Evolutionary conservation across 1,284 basidiomycete species (phyloP).

Genomic region (Cutaneotrichosporon sp.): DNA sequence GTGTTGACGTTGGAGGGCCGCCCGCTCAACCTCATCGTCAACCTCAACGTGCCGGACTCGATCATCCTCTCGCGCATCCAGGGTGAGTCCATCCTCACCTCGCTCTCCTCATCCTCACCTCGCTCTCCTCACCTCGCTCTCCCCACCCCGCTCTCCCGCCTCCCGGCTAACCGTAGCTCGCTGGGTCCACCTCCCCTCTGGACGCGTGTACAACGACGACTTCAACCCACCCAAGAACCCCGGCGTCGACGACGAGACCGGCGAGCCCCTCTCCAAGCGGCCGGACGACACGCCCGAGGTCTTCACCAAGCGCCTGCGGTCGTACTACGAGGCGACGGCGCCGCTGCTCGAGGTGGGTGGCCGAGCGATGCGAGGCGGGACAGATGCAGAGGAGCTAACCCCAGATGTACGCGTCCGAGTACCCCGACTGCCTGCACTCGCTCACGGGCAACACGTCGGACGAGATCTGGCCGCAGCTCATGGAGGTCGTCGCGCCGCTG

Average conservation of each 20-base stretch:
- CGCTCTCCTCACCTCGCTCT: conserved; percentile 56
- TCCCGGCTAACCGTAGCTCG: conserved; percentile 60
- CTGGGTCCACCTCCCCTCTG: conserved; percentile 91
- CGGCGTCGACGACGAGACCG: conserved; percentile 89
- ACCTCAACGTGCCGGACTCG: conserved; percentile 87
- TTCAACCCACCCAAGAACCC: conserved; percentile 86
- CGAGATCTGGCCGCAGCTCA: conserved; percentile 59
- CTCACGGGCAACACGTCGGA: conserved; percentile 83
- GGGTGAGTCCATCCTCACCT: conserved; percentile 47
- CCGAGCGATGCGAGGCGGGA: too few relatives aligned
- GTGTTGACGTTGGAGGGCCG: conserved; percentile 50
- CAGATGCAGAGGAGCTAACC: too few relatives aligned
- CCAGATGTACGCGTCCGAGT: conserved; percentile 66
- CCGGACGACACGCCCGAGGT: conserved; percentile 90
- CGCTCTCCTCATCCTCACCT: background rate
- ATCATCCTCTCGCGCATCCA: conserved; percentile 88
- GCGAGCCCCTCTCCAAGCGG: conserved; percentile 82
- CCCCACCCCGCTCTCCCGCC: conserved; percentile 92
- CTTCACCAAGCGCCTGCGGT: conserved; percentile 74
- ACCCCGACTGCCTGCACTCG: conserved; percentile 65
- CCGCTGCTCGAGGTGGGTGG: conserved; percentile 65
- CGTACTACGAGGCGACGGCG: conserved; percentile 85
- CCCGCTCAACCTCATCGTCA: conserved; percentile 80
- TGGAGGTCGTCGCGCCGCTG: conserved; percentile 47
- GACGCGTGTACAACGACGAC: conserved; percentile 89